These are phyloP conservation scores for Amylostereum areolatum DNA, from an alignment of 1,284 basidiomycete species.

Conservation along the genomic window DNA sequence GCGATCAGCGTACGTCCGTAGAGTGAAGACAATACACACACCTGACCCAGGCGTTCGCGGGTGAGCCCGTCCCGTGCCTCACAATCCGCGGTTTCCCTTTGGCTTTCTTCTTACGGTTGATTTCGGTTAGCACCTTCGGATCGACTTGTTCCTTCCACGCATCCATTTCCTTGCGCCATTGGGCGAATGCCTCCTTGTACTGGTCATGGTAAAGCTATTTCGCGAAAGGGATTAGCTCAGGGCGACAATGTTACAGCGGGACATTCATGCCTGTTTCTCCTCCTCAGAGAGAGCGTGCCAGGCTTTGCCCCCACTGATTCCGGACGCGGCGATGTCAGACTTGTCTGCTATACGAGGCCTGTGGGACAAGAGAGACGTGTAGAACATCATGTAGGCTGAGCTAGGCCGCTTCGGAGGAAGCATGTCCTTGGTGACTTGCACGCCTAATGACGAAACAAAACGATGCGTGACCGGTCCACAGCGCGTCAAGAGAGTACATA, in stretches of 20 bases:
- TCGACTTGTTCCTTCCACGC: constrained; percentile 4
- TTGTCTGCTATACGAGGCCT: background rate
- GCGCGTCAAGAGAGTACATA: background rate
- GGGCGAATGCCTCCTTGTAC: background rate
- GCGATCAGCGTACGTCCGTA: background rate
- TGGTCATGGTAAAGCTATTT: constrained; percentile 5
- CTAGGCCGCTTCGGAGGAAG: constrained; percentile 3
- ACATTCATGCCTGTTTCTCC: too few species aligned
- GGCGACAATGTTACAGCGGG: too few species aligned
- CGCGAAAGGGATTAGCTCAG: background rate
- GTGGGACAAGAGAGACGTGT: background rate
- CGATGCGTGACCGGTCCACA: background rate
- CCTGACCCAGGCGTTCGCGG: background rate
- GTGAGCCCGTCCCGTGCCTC: background rate
- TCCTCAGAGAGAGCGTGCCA: too few species aligned
- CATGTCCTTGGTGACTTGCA: background rate
- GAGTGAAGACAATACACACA: background rate
- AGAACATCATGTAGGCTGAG: background rate
- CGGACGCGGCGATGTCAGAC: background rate
- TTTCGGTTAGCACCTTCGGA: constrained; percentile 1
- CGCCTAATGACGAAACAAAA: background rate
- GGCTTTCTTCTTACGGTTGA: constrained; percentile 1
- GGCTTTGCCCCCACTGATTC: background rate
- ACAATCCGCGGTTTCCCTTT: background rate
- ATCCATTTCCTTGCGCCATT: background rate